Evolutionary conservation across 2,329 filamentous ascomycete genomes (phyloP).

Genomic region (Biscogniauxia marginata): DNA sequence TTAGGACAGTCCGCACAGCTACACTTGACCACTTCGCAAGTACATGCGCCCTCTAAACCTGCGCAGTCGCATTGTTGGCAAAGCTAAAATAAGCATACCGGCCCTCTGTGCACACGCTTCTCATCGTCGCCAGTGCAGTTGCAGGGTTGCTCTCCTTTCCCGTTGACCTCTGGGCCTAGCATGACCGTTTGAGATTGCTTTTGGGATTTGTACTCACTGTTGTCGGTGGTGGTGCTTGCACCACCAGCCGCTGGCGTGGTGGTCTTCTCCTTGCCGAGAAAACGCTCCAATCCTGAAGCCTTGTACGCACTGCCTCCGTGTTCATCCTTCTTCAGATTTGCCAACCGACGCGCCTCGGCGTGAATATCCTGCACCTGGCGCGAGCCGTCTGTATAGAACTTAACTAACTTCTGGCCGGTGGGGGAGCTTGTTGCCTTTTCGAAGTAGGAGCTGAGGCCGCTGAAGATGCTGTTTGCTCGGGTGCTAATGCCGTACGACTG

Average conservation of each 20-base stretch:
- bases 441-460: constrained; percentile 82
- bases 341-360: constrained; percentile 81
- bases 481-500: constrained; percentile 78
- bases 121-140: constrained; percentile 3
- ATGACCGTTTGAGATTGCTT: background rate
- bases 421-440: constrained; percentile 88
- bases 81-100: background rate
- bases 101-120: background rate
- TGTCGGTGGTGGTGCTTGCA: constrained; percentile 19
- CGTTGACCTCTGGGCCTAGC: constrained; percentile 3
- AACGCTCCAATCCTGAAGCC: constrained; percentile 55
- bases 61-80: background rate
- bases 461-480: constrained; percentile 63
- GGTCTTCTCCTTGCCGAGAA: constrained; percentile 55
- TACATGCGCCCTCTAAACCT: background rate
- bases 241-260: constrained; percentile 23
- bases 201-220: constrained; percentile 14
- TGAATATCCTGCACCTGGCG: constrained; percentile 95
- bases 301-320: constrained; percentile 59
- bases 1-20: no score
- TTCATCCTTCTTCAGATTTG: constrained; percentile 77
- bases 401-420: constrained; percentile 81
- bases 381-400: constrained; percentile 82
- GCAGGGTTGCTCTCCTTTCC: constrained; percentile 5
- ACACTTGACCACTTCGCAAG: no score